phyloP scores from a whole-genome alignment of 2,329 filamentous ascomycete species.

The Curvularia lunata region DNA sequence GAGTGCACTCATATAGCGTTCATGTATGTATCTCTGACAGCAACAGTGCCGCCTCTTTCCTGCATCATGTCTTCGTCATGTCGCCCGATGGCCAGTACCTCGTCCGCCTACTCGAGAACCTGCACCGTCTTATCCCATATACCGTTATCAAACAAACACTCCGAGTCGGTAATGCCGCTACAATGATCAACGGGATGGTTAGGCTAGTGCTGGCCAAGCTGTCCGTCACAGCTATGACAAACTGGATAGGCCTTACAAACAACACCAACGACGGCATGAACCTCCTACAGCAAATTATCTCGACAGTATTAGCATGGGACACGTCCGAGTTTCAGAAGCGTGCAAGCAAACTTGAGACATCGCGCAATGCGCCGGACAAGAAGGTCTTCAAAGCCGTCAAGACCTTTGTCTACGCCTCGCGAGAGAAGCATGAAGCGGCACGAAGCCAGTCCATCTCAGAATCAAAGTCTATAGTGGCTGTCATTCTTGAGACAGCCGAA shows the following conservation, averaged over 20 bases:
- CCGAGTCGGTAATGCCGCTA: slow-evolving; percentile 77
- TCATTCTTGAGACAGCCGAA: slow-evolving; percentile 64
- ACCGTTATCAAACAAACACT: slow-evolving; percentile 74
- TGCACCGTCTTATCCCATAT: slow-evolving; percentile 75
- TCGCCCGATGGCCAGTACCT: slow-evolving; percentile 79
- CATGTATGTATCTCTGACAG: slow-evolving; percentile 1
- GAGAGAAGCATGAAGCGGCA: slow-evolving; percentile 64
- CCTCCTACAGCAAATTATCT: slow-evolving; percentile 76
- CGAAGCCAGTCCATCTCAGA: slow-evolving; percentile 62
- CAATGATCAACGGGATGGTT: slow-evolving; percentile 80
- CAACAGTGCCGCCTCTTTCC: slow-evolving; percentile 70
- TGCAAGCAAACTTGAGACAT: slow-evolving; percentile 68
- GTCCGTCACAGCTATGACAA: slow-evolving; percentile 74
- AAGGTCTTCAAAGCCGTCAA: slow-evolving; percentile 67
- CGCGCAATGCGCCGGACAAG: slow-evolving; percentile 64
- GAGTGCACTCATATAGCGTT: slow-evolving; percentile 40
- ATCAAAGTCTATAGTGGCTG: slow-evolving; percentile 67
- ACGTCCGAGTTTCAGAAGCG: slow-evolving; percentile 71
- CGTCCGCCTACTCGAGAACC: slow-evolving; percentile 71
- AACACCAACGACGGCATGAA: slow-evolving; percentile 81
- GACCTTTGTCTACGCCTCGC: slow-evolving; percentile 60
- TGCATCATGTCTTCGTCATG: slow-evolving; percentile 74
- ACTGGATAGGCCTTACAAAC: slow-evolving; percentile 77
- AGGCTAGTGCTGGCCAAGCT: slow-evolving; percentile 77
- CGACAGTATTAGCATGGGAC: slow-evolving; percentile 75